Evolutionary conservation across 2,329 filamentous ascomycete genomes (phyloP), one percentile per base, ranked within the genome.

Genomic region (Alternaria consortialis): DNA sequence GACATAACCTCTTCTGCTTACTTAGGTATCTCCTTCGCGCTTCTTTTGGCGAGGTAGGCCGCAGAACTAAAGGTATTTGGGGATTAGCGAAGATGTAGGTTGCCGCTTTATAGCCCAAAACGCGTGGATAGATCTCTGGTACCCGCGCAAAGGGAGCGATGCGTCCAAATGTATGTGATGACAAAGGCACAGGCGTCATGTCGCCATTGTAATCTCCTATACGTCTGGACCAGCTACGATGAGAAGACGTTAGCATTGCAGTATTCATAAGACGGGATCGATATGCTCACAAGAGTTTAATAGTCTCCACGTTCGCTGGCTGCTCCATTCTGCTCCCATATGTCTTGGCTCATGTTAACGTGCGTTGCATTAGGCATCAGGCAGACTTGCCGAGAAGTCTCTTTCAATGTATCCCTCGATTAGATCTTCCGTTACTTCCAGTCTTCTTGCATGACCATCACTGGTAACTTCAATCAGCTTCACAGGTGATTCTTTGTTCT

Each of bases 351-450:
- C 7, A 13, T 4, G 32, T 51, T 6, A 51, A 3, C 20, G 3
- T 5, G 20, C 20, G 6, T 27, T n/a, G 7, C 7, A 5, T 2
- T 11, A 6, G 11, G 11, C 1, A 2, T 12, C 5, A 6, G 2
- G 31, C 12, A 4, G 7, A 11, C 40, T 29, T 53, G 25, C 11
- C 40, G 34, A 27, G 20, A 44, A 58, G 8, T 53, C 55, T 13
- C 53, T 43, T 31, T 58, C 47, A 17, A 58, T 58, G 13, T 58
- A 58, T 13, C 20, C 13, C 17, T 58, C 47, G 6, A 58, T 31
- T 11, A 53, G 40, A 3, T 29, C 40, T 7, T 53, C 40, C 20
- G 31, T 58, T 4, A 58, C 47, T 12, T 58, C 29, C 9, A 20
- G 17, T 7, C 48, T 53, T 20, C 17, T 34, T 32, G 48, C n/a